A percentile compares a stretch with the other conserved stretches of the same genome.
Evolutionary conservation across 2,329 filamentous ascomycete species (phyloP).

Genomic region (Aspergillus fijiensis): DNA sequence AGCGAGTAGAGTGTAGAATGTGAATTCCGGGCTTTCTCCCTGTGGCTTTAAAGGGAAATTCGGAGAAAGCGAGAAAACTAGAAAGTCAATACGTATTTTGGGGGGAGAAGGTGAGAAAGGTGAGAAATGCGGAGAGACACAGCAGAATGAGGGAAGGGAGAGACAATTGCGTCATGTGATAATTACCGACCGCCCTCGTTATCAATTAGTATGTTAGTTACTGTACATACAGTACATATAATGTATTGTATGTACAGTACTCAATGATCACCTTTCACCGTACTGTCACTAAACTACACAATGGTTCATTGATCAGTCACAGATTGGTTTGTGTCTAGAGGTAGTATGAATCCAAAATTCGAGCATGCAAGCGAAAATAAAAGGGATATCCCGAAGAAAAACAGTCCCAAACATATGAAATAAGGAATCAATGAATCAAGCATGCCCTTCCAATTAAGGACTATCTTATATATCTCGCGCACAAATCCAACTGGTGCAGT

Average conservation of each 20-base stretch:
- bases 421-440: neutral
- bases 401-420: too few relatives aligned
- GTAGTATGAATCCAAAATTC: neutral
- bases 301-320: too few relatives aligned
- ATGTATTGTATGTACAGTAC: too few relatives aligned
- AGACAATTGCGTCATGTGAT: slow-evolving; percentile 7
- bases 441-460: neutral
- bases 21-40: slow-evolving; percentile 13
- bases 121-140: neutral
- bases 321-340: neutral
- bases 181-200: neutral
- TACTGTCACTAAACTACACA: neutral
- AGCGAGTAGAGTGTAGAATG: slow-evolving; percentile 5
- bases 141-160: slow-evolving; percentile 1
- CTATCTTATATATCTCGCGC: slow-evolving; percentile 6
- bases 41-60: neutral
- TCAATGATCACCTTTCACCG: too few relatives aligned
- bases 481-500: slow-evolving; percentile 13
- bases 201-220: neutral
- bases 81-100: neutral
- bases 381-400: neutral
- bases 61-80: slow-evolving; percentile 4
- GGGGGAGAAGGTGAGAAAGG: neutral
- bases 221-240: too few relatives aligned
- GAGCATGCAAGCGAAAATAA: neutral